Conservation (phyloP, 2,329 filamentous ascomycete species). For the Arthrobotrys iridis region DNA sequence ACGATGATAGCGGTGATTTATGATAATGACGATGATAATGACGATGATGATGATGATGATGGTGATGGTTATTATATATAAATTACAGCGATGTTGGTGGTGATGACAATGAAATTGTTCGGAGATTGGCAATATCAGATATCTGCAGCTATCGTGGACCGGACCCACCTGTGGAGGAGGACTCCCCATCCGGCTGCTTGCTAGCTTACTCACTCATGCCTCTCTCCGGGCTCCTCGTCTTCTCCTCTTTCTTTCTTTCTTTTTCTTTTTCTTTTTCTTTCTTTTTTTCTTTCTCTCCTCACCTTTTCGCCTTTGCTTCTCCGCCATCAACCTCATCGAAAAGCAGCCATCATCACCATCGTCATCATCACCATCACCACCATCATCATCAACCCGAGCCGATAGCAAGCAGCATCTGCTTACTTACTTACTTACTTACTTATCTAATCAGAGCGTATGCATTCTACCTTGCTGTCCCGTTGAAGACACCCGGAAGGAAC, state of each 20-base stretch:
- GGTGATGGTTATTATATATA: no score
- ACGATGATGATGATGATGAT: background rate
- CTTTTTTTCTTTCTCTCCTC: background rate
- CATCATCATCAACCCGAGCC: background rate
- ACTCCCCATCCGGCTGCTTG: no score
- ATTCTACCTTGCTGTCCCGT: no score
- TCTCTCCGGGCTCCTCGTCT: background rate
- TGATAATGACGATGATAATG: no score
- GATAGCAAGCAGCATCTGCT: no score
- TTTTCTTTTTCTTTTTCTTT: background rate
- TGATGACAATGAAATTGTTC: background rate
- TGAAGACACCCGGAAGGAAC: no score
- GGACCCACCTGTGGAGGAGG: no score
- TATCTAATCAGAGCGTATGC: no score
- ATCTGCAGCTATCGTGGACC: background rate
- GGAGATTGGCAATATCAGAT: background rate
- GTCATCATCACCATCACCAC: background rate
- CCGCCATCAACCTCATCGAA: background rate
- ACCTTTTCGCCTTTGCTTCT: background rate
- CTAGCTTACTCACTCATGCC: background rate
- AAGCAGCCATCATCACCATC: no score
- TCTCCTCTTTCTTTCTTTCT: background rate
- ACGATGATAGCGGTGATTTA: no score
- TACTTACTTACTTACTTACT: no score
- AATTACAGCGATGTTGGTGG: no score